phyloP scores from a whole-genome alignment of 2,329 filamentous ascomycete species.

The Aspergillus persii region DNA sequence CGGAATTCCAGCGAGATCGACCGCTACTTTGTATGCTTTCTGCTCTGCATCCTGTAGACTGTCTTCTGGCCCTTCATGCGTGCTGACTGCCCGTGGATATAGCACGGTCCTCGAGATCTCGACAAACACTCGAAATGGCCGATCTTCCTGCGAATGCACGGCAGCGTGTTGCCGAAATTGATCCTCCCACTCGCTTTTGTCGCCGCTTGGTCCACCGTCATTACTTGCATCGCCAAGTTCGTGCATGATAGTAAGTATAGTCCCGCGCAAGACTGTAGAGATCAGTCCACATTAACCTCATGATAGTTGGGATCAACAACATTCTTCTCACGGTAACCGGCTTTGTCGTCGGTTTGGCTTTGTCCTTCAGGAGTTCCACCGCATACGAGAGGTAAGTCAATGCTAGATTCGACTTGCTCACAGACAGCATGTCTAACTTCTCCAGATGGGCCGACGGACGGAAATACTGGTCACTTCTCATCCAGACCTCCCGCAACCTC shows the following conservation, averaged over 20 bases:
- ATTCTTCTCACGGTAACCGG: slow-evolving; percentile 72
- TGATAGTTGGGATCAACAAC: slow-evolving; percentile 57
- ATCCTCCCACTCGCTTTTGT: slow-evolving; percentile 66
- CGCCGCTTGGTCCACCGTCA: slow-evolving; percentile 62
- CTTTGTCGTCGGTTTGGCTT: slow-evolving; percentile 77
- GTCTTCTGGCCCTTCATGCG: background rate
- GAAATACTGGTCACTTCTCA: slow-evolving; percentile 60
- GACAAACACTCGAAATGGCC: slow-evolving; percentile 75
- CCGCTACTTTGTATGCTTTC: slow-evolving; percentile 57
- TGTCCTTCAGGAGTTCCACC: slow-evolving; percentile 73
- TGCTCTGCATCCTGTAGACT: background rate
- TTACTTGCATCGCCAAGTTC: slow-evolving; percentile 57
- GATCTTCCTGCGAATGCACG: slow-evolving; percentile 71
- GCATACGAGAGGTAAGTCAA: slow-evolving; percentile 65
- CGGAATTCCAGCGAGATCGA: slow-evolving; percentile 50
- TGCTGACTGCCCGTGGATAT: slow-evolving; percentile 7
- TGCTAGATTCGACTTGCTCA: background rate
- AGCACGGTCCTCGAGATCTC: slow-evolving; percentile 61
- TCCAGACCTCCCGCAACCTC: slow-evolving; percentile 56
- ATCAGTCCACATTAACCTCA: slow-evolving; percentile 7
- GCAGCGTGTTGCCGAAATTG: slow-evolving; percentile 71
- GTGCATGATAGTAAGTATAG: slow-evolving; percentile 39
- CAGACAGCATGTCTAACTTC: background rate
- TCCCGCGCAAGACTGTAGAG: background rate
- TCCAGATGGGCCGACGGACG: slow-evolving; percentile 59